These are phyloP conservation scores for Rhynchospora tenuis DNA, from an alignment of 176 grass and related monocot genomes.

Conservation along the genomic window DNA sequence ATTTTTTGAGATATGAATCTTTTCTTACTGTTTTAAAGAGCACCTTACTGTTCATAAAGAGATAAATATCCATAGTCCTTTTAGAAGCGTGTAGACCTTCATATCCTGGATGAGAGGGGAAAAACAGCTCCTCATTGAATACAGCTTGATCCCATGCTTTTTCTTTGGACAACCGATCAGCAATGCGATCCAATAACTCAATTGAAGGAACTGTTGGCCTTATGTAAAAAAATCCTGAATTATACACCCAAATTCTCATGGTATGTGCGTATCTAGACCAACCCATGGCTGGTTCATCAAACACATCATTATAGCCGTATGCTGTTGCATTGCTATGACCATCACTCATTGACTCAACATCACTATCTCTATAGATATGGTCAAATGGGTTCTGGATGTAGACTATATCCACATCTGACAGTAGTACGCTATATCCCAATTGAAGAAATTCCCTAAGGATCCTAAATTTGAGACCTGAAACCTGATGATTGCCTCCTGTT, in stretches of 20 bases:
- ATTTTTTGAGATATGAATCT: slow-evolving; percentile 46
- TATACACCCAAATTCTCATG: slow-evolving; percentile 97
- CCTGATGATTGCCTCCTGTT: slow-evolving; percentile 74
- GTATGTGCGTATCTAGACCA: slow-evolving; percentile 99
- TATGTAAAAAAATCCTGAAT: slow-evolving; percentile 98
- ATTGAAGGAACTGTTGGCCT: slow-evolving; percentile 77
- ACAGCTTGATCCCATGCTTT: slow-evolving; percentile 96
- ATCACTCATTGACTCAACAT: slow-evolving; percentile 97
- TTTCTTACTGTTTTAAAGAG: slow-evolving; percentile 97
- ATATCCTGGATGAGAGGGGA: slow-evolving; percentile 73
- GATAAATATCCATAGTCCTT: slow-evolving; percentile 96
- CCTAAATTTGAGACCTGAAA: slow-evolving; percentile 88
- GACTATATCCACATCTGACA: slow-evolving; percentile 93
- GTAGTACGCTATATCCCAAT: slow-evolving; percentile 86
- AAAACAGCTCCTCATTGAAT: slow-evolving; percentile 92
- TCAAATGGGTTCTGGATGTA: slow-evolving; percentile 93
- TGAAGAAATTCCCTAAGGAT: slow-evolving; percentile 95
- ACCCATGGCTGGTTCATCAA: slow-evolving; percentile 91
- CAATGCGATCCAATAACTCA: slow-evolving; percentile 95
- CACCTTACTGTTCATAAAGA: slow-evolving; percentile 99
- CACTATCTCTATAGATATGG: slow-evolving; percentile 83
- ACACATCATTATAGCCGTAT: slow-evolving; percentile 94
- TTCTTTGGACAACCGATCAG: slow-evolving; percentile 51
- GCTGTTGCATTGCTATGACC: slow-evolving; percentile 88
- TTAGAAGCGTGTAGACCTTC: slow-evolving; percentile 83